Evolutionary conservation across 108 stramenopile genomes (phyloP).

Genomic region (Skeletonema tropicum): DNA sequence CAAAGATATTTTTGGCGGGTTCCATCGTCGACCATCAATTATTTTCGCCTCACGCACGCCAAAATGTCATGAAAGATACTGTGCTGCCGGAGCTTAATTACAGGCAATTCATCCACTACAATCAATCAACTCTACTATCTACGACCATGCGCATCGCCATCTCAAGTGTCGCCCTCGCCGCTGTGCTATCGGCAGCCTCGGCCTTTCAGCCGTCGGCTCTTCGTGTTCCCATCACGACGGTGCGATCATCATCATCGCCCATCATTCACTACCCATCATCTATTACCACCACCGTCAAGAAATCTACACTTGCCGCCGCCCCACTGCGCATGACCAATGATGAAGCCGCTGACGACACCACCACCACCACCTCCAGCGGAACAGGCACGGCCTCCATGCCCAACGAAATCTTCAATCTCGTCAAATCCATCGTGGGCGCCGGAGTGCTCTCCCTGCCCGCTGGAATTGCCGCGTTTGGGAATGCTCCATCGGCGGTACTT

Average conservation of each 20-base stretch:
- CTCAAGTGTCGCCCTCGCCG: background rate
- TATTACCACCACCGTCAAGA: background rate
- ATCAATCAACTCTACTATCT: no score
- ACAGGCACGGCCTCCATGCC: conserved; percentile 63
- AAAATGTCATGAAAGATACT: no score
- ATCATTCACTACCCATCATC: background rate
- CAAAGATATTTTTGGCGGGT: no score
- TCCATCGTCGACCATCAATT: no score
- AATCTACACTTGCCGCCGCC: background rate
- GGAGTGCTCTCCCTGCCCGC: conserved; percentile 90
- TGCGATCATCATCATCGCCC: background rate
- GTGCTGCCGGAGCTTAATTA: no score
- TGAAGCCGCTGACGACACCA: background rate
- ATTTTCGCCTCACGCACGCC: no score
- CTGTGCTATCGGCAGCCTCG: background rate
- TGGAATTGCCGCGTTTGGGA: conserved; percentile 93
- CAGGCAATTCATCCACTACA: no score
- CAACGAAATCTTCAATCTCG: conserved; percentile 87
- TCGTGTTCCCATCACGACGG: background rate
- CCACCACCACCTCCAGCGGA: no score
- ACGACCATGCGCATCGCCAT: background rate
- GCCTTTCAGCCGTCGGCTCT: conserved; percentile 3
- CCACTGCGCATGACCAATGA: background rate
- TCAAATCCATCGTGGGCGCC: conserved; percentile 94
- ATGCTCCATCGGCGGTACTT: conserved; percentile 78